These are phyloP conservation scores for Orbilia javanica DNA, from an alignment of 2,329 filamentous ascomycete genomes.

Conservation along the genomic window DNA sequence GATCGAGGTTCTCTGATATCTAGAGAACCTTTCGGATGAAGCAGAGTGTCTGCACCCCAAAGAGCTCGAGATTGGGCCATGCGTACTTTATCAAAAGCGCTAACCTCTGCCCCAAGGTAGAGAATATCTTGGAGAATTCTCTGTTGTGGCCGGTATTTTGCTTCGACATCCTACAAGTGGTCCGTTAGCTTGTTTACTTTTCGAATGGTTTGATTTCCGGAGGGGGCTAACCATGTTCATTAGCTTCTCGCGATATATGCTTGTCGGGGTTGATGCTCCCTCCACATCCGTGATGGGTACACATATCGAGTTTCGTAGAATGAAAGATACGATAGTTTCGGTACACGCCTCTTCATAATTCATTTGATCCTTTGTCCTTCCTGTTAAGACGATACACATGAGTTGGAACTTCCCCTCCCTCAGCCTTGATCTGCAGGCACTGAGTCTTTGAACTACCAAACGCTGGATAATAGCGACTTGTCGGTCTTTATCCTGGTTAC, in stretches of 20 bases:
- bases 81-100: conserved; percentile 1
- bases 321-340: conserved; percentile 28
- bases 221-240: conserved; percentile 12
- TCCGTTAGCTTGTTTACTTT: neutral
- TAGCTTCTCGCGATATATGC: conserved; percentile 31
- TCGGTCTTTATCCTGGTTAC: no score
- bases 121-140: conserved; percentile 25
- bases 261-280: neutral
- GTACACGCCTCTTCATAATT: conserved; percentile 32
- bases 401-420: conserved; percentile 41
- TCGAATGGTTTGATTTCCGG: neutral
- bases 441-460: neutral
- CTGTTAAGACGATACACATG: conserved; percentile 34
- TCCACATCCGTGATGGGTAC: conserved; percentile 9
- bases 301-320: conserved; percentile 14
- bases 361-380: conserved; percentile 28
- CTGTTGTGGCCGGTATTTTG: conserved; percentile 27
- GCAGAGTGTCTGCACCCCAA: conserved; percentile 1
- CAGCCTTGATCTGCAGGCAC: conserved; percentile 27
- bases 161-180: conserved; percentile 1
- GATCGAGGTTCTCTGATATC: conserved; percentile 15
- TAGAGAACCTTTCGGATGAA: conserved; percentile 36
- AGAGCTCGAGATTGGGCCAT: conserved; percentile 9
- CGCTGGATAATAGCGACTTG: neutral
- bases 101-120: conserved; percentile 2